Evolutionary conservation across 2,329 filamentous ascomycete species (phyloP), one percentile per base, ranked within the genome.

Genomic region (Paraphaeosphaeria sporulosa): DNA sequence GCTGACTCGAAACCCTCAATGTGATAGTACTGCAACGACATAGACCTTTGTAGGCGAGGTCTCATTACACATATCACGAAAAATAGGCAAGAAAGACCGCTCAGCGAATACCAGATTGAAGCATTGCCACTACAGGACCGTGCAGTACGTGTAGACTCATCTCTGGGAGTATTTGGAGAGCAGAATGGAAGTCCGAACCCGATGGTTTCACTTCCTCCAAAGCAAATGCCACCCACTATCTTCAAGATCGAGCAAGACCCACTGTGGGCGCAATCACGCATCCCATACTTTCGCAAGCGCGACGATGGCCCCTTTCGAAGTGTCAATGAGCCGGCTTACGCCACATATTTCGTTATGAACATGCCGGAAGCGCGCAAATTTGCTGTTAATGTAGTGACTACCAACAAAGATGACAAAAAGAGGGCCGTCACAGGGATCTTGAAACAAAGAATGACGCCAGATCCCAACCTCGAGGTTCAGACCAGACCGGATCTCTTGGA

Each of bases 291-390:
- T 10, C 52, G 53, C 40, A 60, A 34, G 32, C 53, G 53, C 17
- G 53, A 56, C 34, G 58, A 60, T 3, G 52, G 47, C n/a, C 49
- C 47, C 7, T 58, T 57, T 17, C 44, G 55, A 23, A 6, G 23
- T 13, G 15, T 27, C 23, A 36, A 34, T 15, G 44, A 57, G 13
- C 21, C 17, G 9, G 34, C 55, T 15, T 57, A 57, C 23, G 15
- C 21, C 13, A 8, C 12, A n/a, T 19, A 10, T 4, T 53, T 73
- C 65, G 58, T 44, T 64, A 54, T 66, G 59, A 56, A 49, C 64
- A 55, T 34, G 56, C 50, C 7, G 30, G 10, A 9, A 40, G 30
- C 32, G 27, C 3, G n/a, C 34, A 19, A 38, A 15, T 32, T 25
- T 9, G 48, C 32, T 9, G 30, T 8, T 2, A 32, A 8, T 9